phyloP scores from a whole-genome alignment of 148 eudicot species.

The Cornus kousa region DNA sequence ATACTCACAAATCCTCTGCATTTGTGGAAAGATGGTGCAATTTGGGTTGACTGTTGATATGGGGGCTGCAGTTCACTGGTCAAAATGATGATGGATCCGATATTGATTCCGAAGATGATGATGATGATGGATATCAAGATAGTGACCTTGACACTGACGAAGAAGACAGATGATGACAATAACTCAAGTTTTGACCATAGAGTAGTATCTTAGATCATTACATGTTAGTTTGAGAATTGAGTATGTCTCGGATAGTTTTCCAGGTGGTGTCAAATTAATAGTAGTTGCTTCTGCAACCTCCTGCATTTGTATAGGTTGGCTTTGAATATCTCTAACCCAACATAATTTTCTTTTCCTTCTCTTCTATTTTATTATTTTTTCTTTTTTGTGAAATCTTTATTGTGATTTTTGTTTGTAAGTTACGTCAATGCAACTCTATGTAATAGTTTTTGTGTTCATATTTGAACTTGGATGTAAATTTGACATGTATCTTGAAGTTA shows the following conservation, averaged over 20 bases:
- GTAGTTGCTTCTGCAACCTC: no score
- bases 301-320: no score
- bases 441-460: no score
- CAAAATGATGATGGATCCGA: conserved; percentile 41
- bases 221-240: background rate
- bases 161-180: conserved; percentile 13
- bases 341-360: no score
- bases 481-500: no score
- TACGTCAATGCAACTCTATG: background rate
- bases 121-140: conserved; percentile 18
- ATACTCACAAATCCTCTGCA: conserved; percentile 53
- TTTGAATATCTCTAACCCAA: no score
- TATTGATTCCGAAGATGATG: conserved; percentile 26
- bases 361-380: no score
- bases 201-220: background rate
- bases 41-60: conserved; percentile 75
- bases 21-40: conserved; percentile 76
- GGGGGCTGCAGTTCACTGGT: conserved; percentile 98
- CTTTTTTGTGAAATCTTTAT: no score
- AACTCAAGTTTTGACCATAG: conserved; percentile 2
- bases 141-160: conserved; percentile 34
- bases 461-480: no score
- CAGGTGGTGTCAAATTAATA: background rate
- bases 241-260: background rate
- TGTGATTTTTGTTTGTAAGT: background rate